Evolutionary conservation across 164 flowering plant species (phyloP).

Genomic region (Annona cherimola): DNA sequence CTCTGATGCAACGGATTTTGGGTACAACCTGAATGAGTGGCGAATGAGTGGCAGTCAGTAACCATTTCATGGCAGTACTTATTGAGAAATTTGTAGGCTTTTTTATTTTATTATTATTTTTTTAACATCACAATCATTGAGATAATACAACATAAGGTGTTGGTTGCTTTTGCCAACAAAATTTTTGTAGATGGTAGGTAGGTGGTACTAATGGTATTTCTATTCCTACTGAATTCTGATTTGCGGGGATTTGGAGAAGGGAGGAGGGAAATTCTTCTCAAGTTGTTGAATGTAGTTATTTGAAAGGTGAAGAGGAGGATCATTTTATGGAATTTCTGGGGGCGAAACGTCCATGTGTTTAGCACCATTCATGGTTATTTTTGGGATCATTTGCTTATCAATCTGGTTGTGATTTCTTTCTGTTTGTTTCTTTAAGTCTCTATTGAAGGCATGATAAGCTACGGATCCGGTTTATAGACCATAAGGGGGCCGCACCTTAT

Average conservation of each 20-base stretch:
- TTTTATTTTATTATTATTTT: too few relatives aligned
- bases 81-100: too few relatives aligned
- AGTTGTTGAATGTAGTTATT: not conserved
- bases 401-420: not conserved
- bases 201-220: not conserved
- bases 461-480: not conserved
- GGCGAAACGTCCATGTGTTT: not conserved
- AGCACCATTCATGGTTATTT: not conserved
- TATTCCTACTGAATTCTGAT: not conserved
- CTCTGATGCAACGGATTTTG: too few relatives aligned
- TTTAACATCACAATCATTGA: too few relatives aligned
- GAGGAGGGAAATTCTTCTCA: not conserved
- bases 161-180: not conserved
- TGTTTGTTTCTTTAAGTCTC: too few relatives aligned
- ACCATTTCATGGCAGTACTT: too few relatives aligned
- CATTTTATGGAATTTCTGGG: not conserved
- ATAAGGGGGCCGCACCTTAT: not conserved
- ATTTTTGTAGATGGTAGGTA: not conserved
- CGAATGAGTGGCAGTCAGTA: too few relatives aligned
- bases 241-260: not conserved
- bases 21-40: too few relatives aligned
- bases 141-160: too few relatives aligned
- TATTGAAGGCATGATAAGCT: too few relatives aligned
- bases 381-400: not conserved
- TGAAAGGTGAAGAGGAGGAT: not conserved